Percentiles rank a stretch among this genome's conserved stretches.
Evolutionary conservation across 805 yeast species (phyloP).

Genomic region (Hanseniaspora thailandica): DNA sequence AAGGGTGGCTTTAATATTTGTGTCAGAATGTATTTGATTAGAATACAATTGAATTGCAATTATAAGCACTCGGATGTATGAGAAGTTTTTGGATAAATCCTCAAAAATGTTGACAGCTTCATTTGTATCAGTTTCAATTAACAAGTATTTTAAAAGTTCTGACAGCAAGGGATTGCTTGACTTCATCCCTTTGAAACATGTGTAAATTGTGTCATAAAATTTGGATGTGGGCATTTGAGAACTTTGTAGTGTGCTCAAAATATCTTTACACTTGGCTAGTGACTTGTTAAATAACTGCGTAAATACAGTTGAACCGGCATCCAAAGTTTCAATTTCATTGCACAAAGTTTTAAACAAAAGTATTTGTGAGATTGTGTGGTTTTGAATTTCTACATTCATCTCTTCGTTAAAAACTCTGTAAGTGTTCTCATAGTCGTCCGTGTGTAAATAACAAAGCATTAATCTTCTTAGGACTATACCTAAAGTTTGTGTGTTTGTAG

Average conservation of each 20-base stretch:
- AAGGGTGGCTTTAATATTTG: neutral
- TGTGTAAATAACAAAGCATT: slow-evolving; percentile 24
- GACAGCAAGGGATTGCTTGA: slow-evolving; percentile 24
- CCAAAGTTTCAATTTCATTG: slow-evolving; percentile 17
- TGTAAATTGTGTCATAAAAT: neutral
- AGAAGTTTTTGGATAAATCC: neutral
- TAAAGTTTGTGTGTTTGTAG: slow-evolving; percentile 24
- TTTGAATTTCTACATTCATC: slow-evolving; percentile 22
- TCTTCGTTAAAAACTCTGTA: slow-evolving; percentile 18
- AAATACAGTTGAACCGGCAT: slow-evolving; percentile 16
- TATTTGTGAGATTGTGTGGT: slow-evolving; percentile 27
- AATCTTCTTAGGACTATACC: slow-evolving; percentile 33
- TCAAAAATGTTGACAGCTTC: neutral
- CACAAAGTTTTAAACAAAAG: slow-evolving; percentile 24
- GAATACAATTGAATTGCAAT: slow-evolving; percentile 6
- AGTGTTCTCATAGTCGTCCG: slow-evolving; percentile 20
- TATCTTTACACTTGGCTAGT: neutral
- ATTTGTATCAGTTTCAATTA: slow-evolving; percentile 15
- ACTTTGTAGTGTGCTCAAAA: neutral
- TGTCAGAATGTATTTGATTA: neutral
- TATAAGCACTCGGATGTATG: neutral
- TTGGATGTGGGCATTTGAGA: neutral
- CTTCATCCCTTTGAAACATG: neutral
- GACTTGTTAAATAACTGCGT: slow-evolving; percentile 26
- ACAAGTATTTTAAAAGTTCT: slow-evolving; percentile 26